Base-by-base conservation (phyloP, 495 filamentous ascomycete genomes). In the Penicillium macrosclerotiorum region DNA sequence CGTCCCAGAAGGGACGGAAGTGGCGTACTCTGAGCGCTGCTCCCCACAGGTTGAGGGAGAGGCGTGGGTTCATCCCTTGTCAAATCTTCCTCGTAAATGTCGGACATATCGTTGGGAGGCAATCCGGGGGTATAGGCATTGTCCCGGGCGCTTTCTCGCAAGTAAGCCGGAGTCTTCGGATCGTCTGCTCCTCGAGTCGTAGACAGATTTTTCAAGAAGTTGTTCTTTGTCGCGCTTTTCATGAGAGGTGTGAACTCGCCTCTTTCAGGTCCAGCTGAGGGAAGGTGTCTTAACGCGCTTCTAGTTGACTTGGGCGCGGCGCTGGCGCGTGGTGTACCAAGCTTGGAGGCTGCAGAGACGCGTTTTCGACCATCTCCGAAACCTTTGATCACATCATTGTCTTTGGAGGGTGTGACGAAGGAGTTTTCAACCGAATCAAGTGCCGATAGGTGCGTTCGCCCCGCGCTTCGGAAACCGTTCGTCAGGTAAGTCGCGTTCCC, bases 221-320 rank as follows among this genome's bases (percentile, higher is more conserved):
- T 90, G 55, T 92, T 91, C 42, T 82, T 82, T 13, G 89, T 88
- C 11, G 90, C 90, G 45, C 86, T 95, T 69, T 90, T 92, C 61
- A 98, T 80, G 42, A 98, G 67, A 0, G 93, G 93, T 2, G 93
- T 98, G 60, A 98, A 98, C 50, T 98, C 94, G 35, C 78, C 80
- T 38, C 82, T 84, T 11, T 72, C 78, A 1, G 80, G 65, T 27
- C 77, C 77, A 17, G 72, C 66, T 9, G 79, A 76, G 19, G 68
- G 84, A 57, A 77, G 71, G 22, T 90, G 87, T 52, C 76, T 80
- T 30, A 94, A 79, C 41, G 86, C 68, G 63, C 56, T 72, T 52
- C 67, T 64, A 6, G 57, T 58, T 22, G 63, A 55, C 47, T 63
- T 69, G 4, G 64, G 51, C 36, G 62, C 82, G 24, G 82, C 69